Conservation (phyloP, 2,329 filamentous ascomycete genomes). For the Madurella mycetomatis region DNA sequence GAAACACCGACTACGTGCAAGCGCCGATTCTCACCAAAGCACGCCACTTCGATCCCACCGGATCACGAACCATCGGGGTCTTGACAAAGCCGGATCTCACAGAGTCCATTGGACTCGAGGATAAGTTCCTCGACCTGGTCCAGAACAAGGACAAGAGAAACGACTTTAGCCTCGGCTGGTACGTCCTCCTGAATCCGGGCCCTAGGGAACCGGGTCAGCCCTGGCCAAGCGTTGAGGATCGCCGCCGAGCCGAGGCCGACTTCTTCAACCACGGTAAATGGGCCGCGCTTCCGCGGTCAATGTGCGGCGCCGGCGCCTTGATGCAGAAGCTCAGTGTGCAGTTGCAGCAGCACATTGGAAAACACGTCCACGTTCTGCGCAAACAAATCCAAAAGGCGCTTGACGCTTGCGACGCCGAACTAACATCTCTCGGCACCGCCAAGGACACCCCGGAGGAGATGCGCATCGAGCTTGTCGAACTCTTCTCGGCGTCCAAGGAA, state of each 20-base stretch:
- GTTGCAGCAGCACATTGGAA: conserved; percentile 49
- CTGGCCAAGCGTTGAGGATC: conserved; percentile 41
- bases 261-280: conserved; percentile 49
- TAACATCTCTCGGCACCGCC: conserved; percentile 46
- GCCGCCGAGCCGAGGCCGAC: conserved; percentile 40
- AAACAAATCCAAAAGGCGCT: conserved; percentile 48
- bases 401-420: conserved; percentile 45
- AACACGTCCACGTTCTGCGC: conserved; percentile 47
- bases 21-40: conserved; percentile 49
- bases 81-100: conserved; percentile 51
- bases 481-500: conserved; percentile 49
- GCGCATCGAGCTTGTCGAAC: conserved; percentile 49
- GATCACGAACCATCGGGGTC: conserved; percentile 47
- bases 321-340: conserved; percentile 47
- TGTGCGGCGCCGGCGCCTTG: conserved; percentile 44
- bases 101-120: conserved; percentile 48
- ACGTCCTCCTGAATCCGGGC: conserved; percentile 47
- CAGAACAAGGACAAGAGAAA: conserved; percentile 48
- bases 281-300: conserved; percentile 42
- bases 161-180: conserved; percentile 50
- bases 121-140: conserved; percentile 51
- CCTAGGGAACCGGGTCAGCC: conserved; percentile 39
- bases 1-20: conserved; percentile 52
- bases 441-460: conserved; percentile 51
- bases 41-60: conserved; percentile 46